Conservation (phyloP, 495 filamentous ascomycete genomes). For the Penicillium argentinense region DNA sequence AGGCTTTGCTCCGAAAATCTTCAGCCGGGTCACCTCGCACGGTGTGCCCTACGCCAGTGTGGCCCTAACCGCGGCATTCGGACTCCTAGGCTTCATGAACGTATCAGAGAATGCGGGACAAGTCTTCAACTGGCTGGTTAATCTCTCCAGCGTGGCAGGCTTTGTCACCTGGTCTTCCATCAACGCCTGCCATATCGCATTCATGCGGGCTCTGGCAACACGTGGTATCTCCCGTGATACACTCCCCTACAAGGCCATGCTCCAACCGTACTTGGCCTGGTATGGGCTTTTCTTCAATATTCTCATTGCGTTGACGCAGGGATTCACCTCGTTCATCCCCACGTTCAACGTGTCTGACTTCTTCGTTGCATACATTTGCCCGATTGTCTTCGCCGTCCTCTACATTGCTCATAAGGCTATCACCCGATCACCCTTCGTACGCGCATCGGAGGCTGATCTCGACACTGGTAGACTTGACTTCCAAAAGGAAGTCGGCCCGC, state of each 20-base stretch:
- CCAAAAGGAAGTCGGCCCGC: constrained; percentile 26
- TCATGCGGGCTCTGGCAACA: constrained; percentile 52
- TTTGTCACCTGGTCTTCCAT: constrained; percentile 64
- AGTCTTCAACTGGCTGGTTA: constrained; percentile 55
- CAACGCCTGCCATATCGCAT: constrained; percentile 55
- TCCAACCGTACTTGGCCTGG: constrained; percentile 54
- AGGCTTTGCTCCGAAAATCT: constrained; percentile 57
- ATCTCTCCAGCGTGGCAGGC: constrained; percentile 60
- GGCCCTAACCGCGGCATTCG: constrained; percentile 43
- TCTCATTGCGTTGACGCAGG: constrained; percentile 61
- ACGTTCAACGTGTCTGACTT: constrained; percentile 51
- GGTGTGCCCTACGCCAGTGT: constrained; percentile 54
- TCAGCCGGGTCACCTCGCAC: constrained; percentile 43
- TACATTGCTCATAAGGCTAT: constrained; percentile 53
- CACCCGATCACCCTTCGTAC: constrained; percentile 31
- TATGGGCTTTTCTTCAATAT: constrained; percentile 59
- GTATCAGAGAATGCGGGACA: constrained; percentile 34
- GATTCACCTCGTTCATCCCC: constrained; percentile 62
- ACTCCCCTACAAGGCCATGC: constrained; percentile 54
- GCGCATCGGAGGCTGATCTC: constrained; percentile 38
- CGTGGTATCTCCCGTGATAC: constrained; percentile 49
- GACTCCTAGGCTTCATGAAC: constrained; percentile 52
- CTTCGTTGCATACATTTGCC: constrained; percentile 54
- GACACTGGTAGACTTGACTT: constrained; percentile 38
- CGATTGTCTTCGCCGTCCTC: constrained; percentile 53